Evolutionary conservation across 768 basidiomycete genomes (phyloP), one percentile per base, ranked within the genome.

Genomic region (Phaeotremella skinneri): DNA sequence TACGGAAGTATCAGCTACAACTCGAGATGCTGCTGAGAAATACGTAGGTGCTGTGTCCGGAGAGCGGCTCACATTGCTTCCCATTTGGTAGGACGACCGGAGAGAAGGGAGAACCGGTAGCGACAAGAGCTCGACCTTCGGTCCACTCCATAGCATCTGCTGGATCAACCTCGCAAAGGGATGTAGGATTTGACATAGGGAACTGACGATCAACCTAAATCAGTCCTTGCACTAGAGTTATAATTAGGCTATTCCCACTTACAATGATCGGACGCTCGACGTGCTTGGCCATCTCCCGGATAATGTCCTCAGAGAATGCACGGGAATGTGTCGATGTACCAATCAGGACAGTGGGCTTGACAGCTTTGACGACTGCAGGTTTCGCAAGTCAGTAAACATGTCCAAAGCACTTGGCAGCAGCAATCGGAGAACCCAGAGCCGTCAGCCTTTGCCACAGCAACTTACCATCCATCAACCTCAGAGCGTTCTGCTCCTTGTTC

Each of bases 101-200:
- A 6, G 83, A 84, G 80, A 91, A 93, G 2, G 90, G 90, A 57
- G 87, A 88, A 20, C 90, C 91, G 11, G 88, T 91, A 1, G 90
- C 89, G 52, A 91, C 79, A 51, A 93, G 78, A 9, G 89, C 91
- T 67, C 82, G 84, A 2, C 89, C 90, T 1, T 83, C 76, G 2
- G 89, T 88, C 91, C 91, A 93, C 5, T 48, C 59, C 55, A 71
- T 59, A 16, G 67, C 68, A 55, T 70, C 72, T 47, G 59, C 61
- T 23, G 74, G 74, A 42, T 76, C 75, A 26, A 73, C 70, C 58
- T 93, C 91, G 34, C 85, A 86, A 55, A 91, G 79, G 26, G 80
- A 77, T 59, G 86, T 89, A 9, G 90, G 91, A 77, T 93, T 93
- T 32, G 85, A 87, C 59, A 93, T 81, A 32, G 75, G 75, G 70